A percentile compares a stretch with the other conserved stretches of the same genome.
These are phyloP conservation scores for Leccinum truebloodii DNA, from an alignment of 768 basidiomycete species.

Conservation along the genomic window DNA sequence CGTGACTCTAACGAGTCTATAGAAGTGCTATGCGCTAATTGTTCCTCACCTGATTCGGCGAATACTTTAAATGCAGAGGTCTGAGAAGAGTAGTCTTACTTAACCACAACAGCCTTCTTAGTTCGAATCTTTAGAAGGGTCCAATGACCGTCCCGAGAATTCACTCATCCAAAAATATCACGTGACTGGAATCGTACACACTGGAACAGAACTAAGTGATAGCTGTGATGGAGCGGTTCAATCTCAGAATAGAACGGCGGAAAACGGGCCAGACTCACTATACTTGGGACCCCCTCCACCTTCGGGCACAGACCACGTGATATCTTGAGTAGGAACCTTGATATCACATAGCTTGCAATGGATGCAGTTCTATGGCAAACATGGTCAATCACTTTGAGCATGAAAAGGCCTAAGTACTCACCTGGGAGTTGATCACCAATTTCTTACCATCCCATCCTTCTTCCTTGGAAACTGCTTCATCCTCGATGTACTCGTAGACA, in stretches of 20 bases:
- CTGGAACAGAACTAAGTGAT: conserved; percentile 17
- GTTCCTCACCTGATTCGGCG: neutral
- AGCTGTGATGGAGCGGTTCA: conserved; percentile 4
- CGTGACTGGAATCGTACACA: neutral
- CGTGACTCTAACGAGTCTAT: neutral
- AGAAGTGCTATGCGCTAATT: neutral
- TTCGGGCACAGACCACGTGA: conserved; percentile 96
- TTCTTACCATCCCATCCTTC: conserved; percentile 80
- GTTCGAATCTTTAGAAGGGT: neutral
- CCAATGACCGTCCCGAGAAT: neutral
- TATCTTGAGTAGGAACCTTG: conserved; percentile 95
- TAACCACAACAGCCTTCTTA: neutral
- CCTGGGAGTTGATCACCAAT: conserved; percentile 95
- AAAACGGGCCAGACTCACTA: conserved; percentile 45
- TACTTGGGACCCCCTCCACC: conserved; percentile 97
- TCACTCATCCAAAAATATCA: neutral
- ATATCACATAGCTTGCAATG: conserved; percentile 96
- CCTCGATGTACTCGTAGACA: conserved; percentile 95
- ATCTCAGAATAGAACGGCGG: neutral
- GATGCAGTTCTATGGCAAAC: conserved; percentile 68
- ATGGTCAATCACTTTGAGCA: neutral
- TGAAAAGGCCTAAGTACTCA: conserved; percentile 32
- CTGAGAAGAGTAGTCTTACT: neutral
- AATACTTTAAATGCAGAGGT: neutral
- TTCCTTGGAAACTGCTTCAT: conserved; percentile 47